Percentiles rank a stretch among this genome's conserved stretches.
These are phyloP conservation scores for Rhododendron griersonianum DNA, from an alignment of 148 eudicot genomes.

Conservation along the genomic window DNA sequence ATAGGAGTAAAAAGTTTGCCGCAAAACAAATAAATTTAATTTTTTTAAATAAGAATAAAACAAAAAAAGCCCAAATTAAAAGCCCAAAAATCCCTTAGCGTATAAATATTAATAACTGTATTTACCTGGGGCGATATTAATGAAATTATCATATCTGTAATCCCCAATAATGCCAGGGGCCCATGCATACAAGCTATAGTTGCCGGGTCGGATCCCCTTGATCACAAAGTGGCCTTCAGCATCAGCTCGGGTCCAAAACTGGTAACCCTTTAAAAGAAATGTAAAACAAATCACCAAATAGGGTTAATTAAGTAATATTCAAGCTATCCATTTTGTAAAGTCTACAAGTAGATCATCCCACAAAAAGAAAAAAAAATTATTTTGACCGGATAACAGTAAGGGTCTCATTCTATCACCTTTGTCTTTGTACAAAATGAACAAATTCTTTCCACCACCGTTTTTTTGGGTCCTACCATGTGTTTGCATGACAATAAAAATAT, in stretches of 20 bases:
- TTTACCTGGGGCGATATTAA: constrained; percentile 30
- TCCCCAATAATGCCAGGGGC: constrained; percentile 52
- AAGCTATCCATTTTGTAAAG: neutral
- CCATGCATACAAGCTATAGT: constrained; percentile 44
- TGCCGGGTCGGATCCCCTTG: constrained; percentile 28
- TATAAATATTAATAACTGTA: neutral
- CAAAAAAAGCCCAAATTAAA: too few species aligned
- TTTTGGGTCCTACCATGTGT: too few species aligned
- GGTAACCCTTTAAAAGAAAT: constrained; percentile 40
- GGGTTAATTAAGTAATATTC: neutral
- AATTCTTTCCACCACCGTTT: too few species aligned
- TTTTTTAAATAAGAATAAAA: too few species aligned
- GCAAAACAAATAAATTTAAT: too few species aligned
- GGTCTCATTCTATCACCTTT: neutral
- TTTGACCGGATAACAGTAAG: neutral
- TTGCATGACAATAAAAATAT: too few species aligned
- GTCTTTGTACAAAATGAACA: neutral
- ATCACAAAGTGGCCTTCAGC: constrained; percentile 39
- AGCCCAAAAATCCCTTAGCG: too few species aligned
- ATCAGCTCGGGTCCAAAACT: constrained; percentile 55
- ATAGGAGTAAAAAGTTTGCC: too few species aligned
- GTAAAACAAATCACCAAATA: neutral
- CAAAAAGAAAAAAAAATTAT: too few species aligned
- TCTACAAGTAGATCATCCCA: neutral
- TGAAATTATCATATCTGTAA: constrained; percentile 21